A percentile compares a stretch with the other conserved stretches of the same genome.
Conservation (phyloP, 768 basidiomycete genomes). For the Auricularia sp. region DNA sequence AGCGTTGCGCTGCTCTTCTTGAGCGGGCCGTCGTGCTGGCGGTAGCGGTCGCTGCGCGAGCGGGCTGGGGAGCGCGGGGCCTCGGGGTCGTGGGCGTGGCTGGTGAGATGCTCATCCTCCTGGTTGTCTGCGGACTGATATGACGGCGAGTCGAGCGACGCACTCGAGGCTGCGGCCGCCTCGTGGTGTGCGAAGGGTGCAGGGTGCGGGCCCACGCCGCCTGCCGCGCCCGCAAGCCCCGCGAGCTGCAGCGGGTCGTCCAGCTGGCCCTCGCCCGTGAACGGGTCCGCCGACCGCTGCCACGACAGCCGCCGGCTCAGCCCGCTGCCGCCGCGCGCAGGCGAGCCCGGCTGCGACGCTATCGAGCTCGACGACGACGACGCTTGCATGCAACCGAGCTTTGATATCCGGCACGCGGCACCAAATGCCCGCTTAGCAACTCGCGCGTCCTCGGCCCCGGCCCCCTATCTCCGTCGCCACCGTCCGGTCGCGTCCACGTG, state of each 20-base stretch:
- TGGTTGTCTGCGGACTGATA: neutral
- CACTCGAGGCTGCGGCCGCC: neutral
- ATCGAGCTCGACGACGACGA: constrained; percentile 1
- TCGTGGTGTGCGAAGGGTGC: neutral
- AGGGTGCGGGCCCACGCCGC: neutral
- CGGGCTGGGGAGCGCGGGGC: neutral
- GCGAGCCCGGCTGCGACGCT: neutral
- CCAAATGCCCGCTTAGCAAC: neutral
- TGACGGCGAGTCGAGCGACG: neutral
- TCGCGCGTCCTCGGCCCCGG: too few species aligned
- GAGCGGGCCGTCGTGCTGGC: neutral
- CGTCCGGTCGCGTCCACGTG: neutral
- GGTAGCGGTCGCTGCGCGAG: neutral
- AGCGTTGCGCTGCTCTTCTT: constrained; percentile 27
- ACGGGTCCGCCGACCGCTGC: neutral
- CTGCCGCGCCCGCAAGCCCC: neutral
- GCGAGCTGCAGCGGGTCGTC: neutral
- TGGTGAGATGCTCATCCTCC: neutral
- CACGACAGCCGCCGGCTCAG: neutral
- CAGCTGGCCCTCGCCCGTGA: neutral
- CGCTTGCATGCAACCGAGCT: neutral
- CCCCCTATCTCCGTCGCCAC: too few species aligned
- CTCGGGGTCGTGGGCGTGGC: neutral
- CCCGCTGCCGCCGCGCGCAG: neutral
- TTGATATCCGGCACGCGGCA: neutral